Evolutionary conservation across 2,329 filamentous ascomycete genomes (phyloP).

Genomic region (Periconia macrospinosa): DNA sequence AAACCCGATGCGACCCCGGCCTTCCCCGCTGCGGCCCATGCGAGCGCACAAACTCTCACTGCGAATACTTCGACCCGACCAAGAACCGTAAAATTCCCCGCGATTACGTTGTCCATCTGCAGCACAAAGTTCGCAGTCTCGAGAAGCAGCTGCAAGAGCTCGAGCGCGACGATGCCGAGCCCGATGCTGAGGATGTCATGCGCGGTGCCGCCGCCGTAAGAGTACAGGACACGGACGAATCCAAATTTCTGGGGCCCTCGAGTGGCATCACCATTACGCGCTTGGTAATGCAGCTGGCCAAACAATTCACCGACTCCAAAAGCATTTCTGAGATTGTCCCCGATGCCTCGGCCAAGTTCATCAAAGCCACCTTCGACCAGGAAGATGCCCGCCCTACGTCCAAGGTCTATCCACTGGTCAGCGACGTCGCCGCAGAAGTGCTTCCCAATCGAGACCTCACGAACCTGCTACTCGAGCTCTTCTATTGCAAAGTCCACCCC

Average conservation of each 20-base stretch:
- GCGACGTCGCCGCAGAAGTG: conserved; percentile 74
- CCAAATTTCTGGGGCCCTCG: conserved; percentile 87
- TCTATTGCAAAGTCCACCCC: conserved; percentile 85
- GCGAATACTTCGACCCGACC: conserved; percentile 92
- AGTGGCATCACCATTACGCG: conserved; percentile 95
- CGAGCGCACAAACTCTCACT: conserved; percentile 85
- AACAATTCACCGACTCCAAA: conserved; percentile 86
- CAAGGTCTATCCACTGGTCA: conserved; percentile 89
- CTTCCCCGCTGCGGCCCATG: conserved; percentile 90
- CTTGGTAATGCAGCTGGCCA: conserved; percentile 93
- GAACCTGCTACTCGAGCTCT: conserved; percentile 80
- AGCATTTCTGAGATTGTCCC: conserved; percentile 92
- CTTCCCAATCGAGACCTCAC: conserved; percentile 75
- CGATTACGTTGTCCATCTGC: conserved; percentile 88
- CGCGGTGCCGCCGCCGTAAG: conserved; percentile 83
- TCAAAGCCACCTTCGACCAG: conserved; percentile 68
- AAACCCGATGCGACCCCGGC: conserved; percentile 92
- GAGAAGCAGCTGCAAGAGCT: conserved; percentile 79
- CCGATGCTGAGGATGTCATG: conserved; percentile 80
- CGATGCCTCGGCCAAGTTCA: conserved; percentile 66
- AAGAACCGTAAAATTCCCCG: conserved; percentile 85
- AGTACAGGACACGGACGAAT: conserved; percentile 82
- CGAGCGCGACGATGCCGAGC: conserved; percentile 71
- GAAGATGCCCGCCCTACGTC: conserved; percentile 68
- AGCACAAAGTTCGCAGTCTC: conserved; percentile 80